phyloP scores from a whole-genome alignment of 768 basidiomycete genomes.

The Lyophyllum semitale region DNA sequence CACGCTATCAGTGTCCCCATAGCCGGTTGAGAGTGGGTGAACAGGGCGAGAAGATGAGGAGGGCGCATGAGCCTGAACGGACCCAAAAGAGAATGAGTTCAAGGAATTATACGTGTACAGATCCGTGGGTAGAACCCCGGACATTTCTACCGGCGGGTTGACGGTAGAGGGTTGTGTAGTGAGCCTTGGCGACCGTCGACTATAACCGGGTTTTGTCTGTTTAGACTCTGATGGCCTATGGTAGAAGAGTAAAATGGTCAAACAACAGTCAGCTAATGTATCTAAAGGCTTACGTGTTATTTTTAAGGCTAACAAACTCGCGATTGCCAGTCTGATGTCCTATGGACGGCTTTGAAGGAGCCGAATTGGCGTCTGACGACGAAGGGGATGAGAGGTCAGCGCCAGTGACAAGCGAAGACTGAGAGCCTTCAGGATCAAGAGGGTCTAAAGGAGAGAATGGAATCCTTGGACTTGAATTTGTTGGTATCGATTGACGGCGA shows the following conservation, averaged over 20 bases:
- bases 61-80: constrained; percentile 32
- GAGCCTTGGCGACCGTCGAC: constrained; percentile 4
- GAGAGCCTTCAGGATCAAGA: constrained; percentile 11
- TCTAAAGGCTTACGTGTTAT: constrained; percentile 8
- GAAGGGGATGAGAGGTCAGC: constrained; percentile 9
- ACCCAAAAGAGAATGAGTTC: constrained; percentile 49
- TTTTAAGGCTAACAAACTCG: background rate
- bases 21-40: constrained; percentile 37
- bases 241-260: background rate
- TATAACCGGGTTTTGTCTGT: constrained; percentile 11
- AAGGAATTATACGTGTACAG: constrained; percentile 47
- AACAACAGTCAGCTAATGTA: background rate
- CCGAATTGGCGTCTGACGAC: constrained; percentile 2
- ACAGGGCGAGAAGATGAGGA: constrained; percentile 30
- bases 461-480: constrained; percentile 12
- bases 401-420: constrained; percentile 11
- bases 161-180: constrained; percentile 1
- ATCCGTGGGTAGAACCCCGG: constrained; percentile 19
- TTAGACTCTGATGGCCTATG: constrained; percentile 13
- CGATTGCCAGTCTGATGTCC: constrained; percentile 8
- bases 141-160: constrained; percentile 6
- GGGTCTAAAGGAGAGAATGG: constrained; percentile 16
- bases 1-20: constrained; percentile 32
- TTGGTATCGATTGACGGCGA: constrained; percentile 15
- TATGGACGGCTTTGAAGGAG: constrained; percentile 1